Percentiles rank a stretch among this genome's conserved stretches.
phyloP scores from a whole-genome alignment of 257 asterid species.

The Solanum chiquidenum region DNA sequence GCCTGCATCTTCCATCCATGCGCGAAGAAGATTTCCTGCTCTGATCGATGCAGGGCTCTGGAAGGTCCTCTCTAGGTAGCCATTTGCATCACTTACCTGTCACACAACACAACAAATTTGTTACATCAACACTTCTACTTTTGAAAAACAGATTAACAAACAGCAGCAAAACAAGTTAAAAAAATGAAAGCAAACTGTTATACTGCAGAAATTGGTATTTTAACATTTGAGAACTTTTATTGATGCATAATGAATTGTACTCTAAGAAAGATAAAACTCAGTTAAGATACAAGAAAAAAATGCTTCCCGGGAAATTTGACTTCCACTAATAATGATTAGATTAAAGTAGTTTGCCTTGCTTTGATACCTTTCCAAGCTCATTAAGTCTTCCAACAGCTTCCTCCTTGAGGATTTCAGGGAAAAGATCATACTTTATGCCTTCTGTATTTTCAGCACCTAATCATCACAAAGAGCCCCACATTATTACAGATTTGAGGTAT shows the following conservation, averaged over 20 bases:
- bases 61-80: conserved; percentile 85
- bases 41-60: conserved; percentile 77
- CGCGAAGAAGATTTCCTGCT: conserved; percentile 61
- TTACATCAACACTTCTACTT: neutral
- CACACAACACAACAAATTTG: neutral
- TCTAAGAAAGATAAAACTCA: neutral
- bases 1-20: conserved; percentile 97
- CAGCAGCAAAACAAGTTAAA: neutral
- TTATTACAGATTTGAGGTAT: neutral
- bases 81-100: conserved; percentile 91
- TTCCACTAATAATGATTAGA: neutral
- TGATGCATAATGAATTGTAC: neutral
- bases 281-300: neutral
- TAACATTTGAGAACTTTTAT: neutral
- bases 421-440: conserved; percentile 16
- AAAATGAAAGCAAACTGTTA: neutral
- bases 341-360: neutral
- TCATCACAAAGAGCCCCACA: neutral
- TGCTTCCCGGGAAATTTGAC: neutral
- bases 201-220: neutral
- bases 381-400: conserved; percentile 74
- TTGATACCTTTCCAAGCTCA: conserved; percentile 75
- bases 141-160: neutral
- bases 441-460: conserved; percentile 32
- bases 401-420: conserved; percentile 51